Evolutionary conservation across 163 green algal genomes (phyloP), one percentile per base, ranked within the genome.

Genomic region (Scenedesmus sp.): DNA sequence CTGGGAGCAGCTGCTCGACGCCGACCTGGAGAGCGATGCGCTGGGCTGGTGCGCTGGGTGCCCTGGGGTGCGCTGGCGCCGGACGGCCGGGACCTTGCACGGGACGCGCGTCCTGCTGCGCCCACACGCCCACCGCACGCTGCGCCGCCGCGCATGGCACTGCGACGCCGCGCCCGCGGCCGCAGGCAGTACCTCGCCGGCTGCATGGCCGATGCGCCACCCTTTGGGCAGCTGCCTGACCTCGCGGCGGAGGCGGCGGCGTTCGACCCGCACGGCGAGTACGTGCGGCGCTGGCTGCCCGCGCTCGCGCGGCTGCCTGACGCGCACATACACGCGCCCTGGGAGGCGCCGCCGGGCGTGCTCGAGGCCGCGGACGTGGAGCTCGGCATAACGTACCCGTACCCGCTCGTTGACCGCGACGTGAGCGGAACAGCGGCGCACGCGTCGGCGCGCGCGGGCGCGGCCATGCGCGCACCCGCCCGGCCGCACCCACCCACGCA

Each of bases 31-130:
- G 84, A 92, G 83, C 70, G 94, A 97, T 67, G 88, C 94, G 17
- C 92, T 98, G 33, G 94, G 94, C 50, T 98, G 94, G 94, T n/a
- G n/a, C n/a, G n/a, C n/a, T n/a, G n/a, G n/a, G n/a, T n/a, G 94
- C n/a, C n/a, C n/a, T n/a, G n/a, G n/a, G n/a, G n/a, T n/a, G n/a
- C n/a, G n/a, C n/a, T n/a, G n/a, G n/a, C n/a, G n/a, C n/a, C n/a
- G n/a, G n/a, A n/a, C n/a, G n/a, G n/a, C n/a, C n/a, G n/a, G n/a
- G n/a, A n/a, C n/a, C n/a, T n/a, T n/a, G n/a, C n/a, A n/a, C n/a
- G n/a, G n/a, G n/a, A n/a, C n/a, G n/a, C n/a, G n/a, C n/a, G n/a
- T n/a, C n/a, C n/a, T n/a, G n/a, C n/a, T n/a, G n/a, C n/a, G n/a
- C n/a, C n/a, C n/a, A n/a, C n/a, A n/a, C n/a, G n/a, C n/a, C n/a